Percentiles rank a stretch among this genome's conserved stretches.
These are phyloP conservation scores for Adansonia gregorii DNA, from an alignment of 441 rosid species.

Conservation along the genomic window DNA sequence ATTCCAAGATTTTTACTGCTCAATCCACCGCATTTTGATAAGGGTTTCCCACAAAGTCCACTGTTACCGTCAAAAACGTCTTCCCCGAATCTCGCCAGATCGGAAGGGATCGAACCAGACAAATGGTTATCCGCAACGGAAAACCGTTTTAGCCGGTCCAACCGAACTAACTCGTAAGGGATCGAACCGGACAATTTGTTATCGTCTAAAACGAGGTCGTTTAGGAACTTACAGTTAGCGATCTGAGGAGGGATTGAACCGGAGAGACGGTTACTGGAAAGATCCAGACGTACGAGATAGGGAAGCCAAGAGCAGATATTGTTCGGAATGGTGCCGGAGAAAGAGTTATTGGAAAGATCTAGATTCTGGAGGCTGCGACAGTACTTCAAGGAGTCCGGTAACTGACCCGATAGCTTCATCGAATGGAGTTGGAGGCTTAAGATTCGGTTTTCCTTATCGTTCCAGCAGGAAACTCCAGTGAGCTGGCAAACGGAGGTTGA, in stretches of 20 bases:
- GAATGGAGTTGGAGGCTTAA: constrained; percentile 46
- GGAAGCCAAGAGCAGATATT: constrained; percentile 74
- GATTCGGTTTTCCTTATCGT: constrained; percentile 60
- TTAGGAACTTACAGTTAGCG: constrained; percentile 52
- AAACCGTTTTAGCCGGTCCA: constrained; percentile 55
- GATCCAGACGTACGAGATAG: constrained; percentile 58
- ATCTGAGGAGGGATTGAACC: constrained; percentile 65
- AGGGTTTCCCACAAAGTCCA: constrained; percentile 61
- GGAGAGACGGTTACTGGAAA: constrained; percentile 54
- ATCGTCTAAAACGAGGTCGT: constrained; percentile 43
- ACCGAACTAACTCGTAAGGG: constrained; percentile 52
- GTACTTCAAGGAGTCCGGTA: constrained; percentile 60
- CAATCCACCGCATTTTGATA: constrained; percentile 54
- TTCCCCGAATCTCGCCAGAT: constrained; percentile 41
- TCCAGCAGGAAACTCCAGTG: constrained; percentile 69
- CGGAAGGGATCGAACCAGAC: constrained; percentile 61
- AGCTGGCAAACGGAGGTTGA: constrained; percentile 54
- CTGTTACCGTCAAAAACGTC: constrained; percentile 49
- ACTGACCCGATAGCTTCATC: constrained; percentile 51
- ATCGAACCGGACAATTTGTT: constrained; percentile 61
- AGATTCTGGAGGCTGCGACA: constrained; percentile 60
- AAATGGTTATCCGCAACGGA: constrained; percentile 54
- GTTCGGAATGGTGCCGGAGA: constrained; percentile 58
- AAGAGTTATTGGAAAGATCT: constrained; percentile 58
- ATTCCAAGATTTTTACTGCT: constrained; percentile 52